Percentiles rank a stretch among this genome's conserved stretches.
phyloP scores from a whole-genome alignment of 2,329 filamentous ascomycete species.

The Davidsoniella australis region DNA sequence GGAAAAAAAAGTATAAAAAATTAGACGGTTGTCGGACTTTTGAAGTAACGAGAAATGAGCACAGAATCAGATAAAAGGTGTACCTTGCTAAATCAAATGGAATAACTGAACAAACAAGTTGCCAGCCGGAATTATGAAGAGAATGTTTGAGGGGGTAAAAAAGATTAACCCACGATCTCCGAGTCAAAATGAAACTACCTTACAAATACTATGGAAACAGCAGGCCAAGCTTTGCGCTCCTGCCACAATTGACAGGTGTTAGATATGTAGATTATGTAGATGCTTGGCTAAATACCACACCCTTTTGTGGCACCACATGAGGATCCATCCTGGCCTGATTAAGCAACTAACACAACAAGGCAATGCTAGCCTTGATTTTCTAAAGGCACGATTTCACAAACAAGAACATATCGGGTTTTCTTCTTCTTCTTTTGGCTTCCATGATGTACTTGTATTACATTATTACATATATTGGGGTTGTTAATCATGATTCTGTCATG shows the following conservation, averaged over 20 bases:
- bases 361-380: too few species aligned
- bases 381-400: too few species aligned
- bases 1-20: neutral
- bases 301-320: neutral
- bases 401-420: too few species aligned
- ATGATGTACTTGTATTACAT: too few species aligned
- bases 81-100: too few species aligned
- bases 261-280: neutral
- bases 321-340: neutral
- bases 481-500: too few species aligned
- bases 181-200: too few species aligned
- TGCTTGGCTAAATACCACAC: neutral
- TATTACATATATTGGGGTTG: too few species aligned
- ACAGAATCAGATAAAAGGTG: neutral
- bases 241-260: slow-evolving; percentile 8
- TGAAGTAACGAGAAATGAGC: neutral
- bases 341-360: slow-evolving; percentile 1
- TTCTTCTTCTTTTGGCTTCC: too few species aligned
- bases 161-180: too few species aligned
- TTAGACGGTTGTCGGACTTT: neutral
- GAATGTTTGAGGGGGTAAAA: neutral
- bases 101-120: too few species aligned
- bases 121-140: neutral
- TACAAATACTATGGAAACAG: neutral
- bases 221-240: neutral